Conservation (phyloP, 2,329 filamentous ascomycete genomes). For the Trichoderma afroharzianum region DNA sequence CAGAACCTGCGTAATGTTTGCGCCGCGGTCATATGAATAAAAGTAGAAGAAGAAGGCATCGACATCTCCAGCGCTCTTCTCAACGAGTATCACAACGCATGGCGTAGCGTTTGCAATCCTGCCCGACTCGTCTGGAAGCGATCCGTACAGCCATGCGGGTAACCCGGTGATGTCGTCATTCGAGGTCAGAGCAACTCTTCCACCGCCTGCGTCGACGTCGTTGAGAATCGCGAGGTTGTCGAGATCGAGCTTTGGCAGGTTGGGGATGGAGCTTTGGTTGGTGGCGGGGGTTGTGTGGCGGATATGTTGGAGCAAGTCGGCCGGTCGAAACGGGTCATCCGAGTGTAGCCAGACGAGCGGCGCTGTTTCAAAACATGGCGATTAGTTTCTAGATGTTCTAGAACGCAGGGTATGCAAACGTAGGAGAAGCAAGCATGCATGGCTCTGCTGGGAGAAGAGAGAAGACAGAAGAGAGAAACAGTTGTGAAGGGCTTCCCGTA, state of each 20-base stretch:
- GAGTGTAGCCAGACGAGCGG: conserved; percentile 6
- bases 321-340: not conserved
- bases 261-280: not conserved
- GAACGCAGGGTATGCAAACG: not conserved
- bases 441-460: not conserved
- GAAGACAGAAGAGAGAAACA: not conserved
- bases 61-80: not conserved
- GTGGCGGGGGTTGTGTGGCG: not conserved
- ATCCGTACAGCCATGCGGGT: not conserved
- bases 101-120: not conserved
- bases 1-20: conserved; percentile 3
- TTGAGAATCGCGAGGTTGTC: conserved; percentile 1
- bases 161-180: not conserved
- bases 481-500: not conserved
- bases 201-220: not conserved
- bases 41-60: conserved; percentile 8
- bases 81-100: not conserved
- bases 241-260: not conserved
- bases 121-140: not conserved
- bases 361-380: not conserved
- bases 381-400: not conserved
- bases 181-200: not conserved
- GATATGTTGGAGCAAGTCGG: conserved; percentile 2
- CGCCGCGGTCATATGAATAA: conserved; percentile 2
- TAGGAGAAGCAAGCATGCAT: not conserved